A percentile compares a stretch with the other conserved stretches of the same genome.
phyloP scores from a whole-genome alignment of 257 asterid species.

The Primulina eburnea region DNA sequence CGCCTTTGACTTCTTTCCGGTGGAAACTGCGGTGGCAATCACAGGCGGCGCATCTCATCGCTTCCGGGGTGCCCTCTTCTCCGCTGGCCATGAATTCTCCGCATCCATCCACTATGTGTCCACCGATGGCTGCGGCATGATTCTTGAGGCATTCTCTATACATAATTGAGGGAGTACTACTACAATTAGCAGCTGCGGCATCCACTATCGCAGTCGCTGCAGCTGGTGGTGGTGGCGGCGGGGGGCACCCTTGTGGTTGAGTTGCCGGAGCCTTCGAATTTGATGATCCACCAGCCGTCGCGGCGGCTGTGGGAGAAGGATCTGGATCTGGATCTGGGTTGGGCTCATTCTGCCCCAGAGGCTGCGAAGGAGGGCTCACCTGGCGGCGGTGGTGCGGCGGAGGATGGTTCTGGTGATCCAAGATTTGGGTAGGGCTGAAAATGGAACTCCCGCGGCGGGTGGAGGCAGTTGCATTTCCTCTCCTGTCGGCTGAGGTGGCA shows the following conservation, averaged over 20 bases:
- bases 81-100: slow-evolving; percentile 93
- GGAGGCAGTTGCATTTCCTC: slow-evolving; percentile 25
- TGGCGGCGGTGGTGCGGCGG: not conserved
- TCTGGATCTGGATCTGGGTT: slow-evolving; percentile 60
- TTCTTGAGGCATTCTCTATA: slow-evolving; percentile 80
- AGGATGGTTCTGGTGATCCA: slow-evolving; percentile 36
- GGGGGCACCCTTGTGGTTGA: not conserved
- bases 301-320: slow-evolving; percentile 29
- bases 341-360: slow-evolving; percentile 2
- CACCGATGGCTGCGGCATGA: slow-evolving; percentile 79
- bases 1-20: slow-evolving; percentile 49
- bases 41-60: slow-evolving; percentile 75
- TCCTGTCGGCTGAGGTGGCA: slow-evolving; percentile 36
- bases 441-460: slow-evolving; percentile 44
- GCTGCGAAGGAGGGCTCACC: not conserved
- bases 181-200: not conserved
- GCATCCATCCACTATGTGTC: slow-evolving; percentile 73
- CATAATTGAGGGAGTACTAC: slow-evolving; percentile 14
- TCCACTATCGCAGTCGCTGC: slow-evolving; percentile 8
- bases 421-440: slow-evolving; percentile 64
- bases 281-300: slow-evolving; percentile 7
- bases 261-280: not conserved
- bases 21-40: slow-evolving; percentile 91
- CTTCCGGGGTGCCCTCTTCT: slow-evolving; percentile 54
- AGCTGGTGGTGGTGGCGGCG: slow-evolving; percentile 21